A percentile compares a stretch with the other conserved stretches of the same genome.
These are phyloP conservation scores for Colletotrichum lupini DNA, from an alignment of 2,329 filamentous ascomycete genomes.

Conservation along the genomic window DNA sequence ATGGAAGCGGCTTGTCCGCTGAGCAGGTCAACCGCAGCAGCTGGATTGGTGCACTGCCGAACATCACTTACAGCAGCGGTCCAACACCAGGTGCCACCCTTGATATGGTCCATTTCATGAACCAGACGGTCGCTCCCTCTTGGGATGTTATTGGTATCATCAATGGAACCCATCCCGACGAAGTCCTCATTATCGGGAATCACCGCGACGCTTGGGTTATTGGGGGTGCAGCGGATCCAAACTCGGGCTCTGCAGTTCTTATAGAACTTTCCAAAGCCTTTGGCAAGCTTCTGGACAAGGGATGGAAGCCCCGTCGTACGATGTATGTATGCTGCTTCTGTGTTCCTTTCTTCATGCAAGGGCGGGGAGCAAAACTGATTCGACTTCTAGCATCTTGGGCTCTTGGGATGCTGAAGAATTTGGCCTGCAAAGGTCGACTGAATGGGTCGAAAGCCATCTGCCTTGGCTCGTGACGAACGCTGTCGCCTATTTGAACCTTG, in stretches of 20 bases:
- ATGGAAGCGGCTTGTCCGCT: conserved; percentile 10
- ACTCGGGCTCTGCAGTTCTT: conserved; percentile 60
- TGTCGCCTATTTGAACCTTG: conserved; percentile 59
- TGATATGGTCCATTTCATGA: conserved; percentile 28
- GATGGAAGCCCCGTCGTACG: conserved; percentile 63
- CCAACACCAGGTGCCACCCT: conserved; percentile 15
- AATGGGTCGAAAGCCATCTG: conserved; percentile 28
- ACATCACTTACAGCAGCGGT: conserved; percentile 28
- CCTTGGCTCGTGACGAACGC: conserved; percentile 22
- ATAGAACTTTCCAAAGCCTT: conserved; percentile 62
- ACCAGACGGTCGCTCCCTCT: conserved; percentile 11
- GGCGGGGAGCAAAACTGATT: too few relatives aligned
- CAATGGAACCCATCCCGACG: conserved; percentile 51
- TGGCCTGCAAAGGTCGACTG: conserved; percentile 25
- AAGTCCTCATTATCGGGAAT: conserved; percentile 61
- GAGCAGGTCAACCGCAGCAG: conserved; percentile 19
- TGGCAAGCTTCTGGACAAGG: conserved; percentile 55
- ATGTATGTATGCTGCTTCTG: conserved; percentile 34
- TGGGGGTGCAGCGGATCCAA: conserved; percentile 63
- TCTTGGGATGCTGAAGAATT: conserved; percentile 51
- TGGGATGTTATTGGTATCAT: conserved; percentile 52
- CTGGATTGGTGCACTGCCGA: conserved; percentile 19
- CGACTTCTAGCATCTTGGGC: conserved; percentile 45
- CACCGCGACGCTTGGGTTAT: conserved; percentile 66
- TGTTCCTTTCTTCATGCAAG: too few relatives aligned